phyloP scores from a whole-genome alignment of 202 grass and related monocot genomes.

The Saccharum hybrid region DNA sequence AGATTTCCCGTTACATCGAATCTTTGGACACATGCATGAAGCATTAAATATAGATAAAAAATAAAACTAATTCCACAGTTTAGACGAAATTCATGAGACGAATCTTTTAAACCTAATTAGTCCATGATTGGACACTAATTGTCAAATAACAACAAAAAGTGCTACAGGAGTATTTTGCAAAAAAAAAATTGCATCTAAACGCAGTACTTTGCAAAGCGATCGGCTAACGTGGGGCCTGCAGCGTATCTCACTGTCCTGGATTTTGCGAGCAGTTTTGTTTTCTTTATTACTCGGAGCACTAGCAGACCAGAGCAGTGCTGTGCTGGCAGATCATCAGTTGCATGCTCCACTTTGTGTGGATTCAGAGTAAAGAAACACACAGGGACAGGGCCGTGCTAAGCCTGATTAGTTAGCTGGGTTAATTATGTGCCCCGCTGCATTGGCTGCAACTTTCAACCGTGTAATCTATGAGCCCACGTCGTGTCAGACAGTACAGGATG shows the following conservation, averaged over 20 bases:
- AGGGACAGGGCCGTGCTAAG: neutral
- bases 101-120: too few relatives aligned
- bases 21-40: too few relatives aligned
- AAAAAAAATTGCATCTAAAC: too few relatives aligned
- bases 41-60: too few relatives aligned
- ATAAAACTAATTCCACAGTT: too few relatives aligned
- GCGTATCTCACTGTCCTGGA: conserved; percentile 51
- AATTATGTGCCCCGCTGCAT: conserved; percentile 36
- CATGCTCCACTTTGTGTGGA: conserved; percentile 18
- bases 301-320: neutral
- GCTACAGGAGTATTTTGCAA: too few relatives aligned
- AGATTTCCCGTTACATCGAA: too few relatives aligned
- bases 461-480: conserved; percentile 44
- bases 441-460: conserved; percentile 37
- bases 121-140: too few relatives aligned
- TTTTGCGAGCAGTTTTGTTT: conserved; percentile 29
- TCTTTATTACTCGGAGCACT: neutral
- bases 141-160: too few relatives aligned
- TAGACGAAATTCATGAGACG: too few relatives aligned
- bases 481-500: neutral
- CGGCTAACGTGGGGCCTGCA: conserved; percentile 29
- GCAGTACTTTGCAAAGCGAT: conserved; percentile 35
- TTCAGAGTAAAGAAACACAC: conserved; percentile 32
- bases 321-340: neutral
- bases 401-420: conserved; percentile 37